phyloP scores from a whole-genome alignment of 2,329 filamentous ascomycete genomes.

The Clarireedia homoeocarpa region DNA sequence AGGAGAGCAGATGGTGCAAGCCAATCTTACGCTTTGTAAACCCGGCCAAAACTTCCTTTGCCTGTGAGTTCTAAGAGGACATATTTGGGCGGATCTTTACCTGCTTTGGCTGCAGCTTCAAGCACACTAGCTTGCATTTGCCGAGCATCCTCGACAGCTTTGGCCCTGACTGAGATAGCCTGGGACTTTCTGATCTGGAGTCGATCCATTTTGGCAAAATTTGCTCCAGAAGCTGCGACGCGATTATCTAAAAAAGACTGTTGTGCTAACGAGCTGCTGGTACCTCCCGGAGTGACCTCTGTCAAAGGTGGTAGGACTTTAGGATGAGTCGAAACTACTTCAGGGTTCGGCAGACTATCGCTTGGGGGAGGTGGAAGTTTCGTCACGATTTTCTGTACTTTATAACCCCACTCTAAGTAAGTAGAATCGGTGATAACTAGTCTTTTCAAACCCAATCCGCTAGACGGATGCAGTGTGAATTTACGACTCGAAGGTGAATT shows the following conservation, averaged over 20 bases:
- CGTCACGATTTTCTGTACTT: too few species aligned
- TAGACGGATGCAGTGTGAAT: background rate
- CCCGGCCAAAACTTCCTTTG: constrained; percentile 66
- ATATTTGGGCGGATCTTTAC: constrained; percentile 56
- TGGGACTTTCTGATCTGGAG: constrained; percentile 14
- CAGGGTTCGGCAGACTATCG: too few species aligned
- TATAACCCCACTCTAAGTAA: too few species aligned
- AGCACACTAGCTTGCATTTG: constrained; percentile 60
- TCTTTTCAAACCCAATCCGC: too few species aligned
- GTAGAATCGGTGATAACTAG: too few species aligned
- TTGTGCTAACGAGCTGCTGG: background rate
- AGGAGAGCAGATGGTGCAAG: background rate
- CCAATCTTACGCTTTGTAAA: constrained; percentile 51
- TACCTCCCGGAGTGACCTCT: too few species aligned
- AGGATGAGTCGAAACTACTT: too few species aligned
- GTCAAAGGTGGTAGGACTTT: too few species aligned
- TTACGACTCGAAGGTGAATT: background rate
- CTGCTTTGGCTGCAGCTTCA: constrained; percentile 51
- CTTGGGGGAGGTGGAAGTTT: too few species aligned
- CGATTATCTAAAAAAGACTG: constrained; percentile 6
- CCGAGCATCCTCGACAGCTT: constrained; percentile 54
- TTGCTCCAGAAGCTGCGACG: constrained; percentile 5
- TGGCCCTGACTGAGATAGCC: constrained; percentile 16
- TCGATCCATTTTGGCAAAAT: constrained; percentile 10
- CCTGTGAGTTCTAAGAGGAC: constrained; percentile 66